Evolutionary conservation across 2,329 filamentous ascomycete species (phyloP).

Genomic region (Xylariaceae sp.): DNA sequence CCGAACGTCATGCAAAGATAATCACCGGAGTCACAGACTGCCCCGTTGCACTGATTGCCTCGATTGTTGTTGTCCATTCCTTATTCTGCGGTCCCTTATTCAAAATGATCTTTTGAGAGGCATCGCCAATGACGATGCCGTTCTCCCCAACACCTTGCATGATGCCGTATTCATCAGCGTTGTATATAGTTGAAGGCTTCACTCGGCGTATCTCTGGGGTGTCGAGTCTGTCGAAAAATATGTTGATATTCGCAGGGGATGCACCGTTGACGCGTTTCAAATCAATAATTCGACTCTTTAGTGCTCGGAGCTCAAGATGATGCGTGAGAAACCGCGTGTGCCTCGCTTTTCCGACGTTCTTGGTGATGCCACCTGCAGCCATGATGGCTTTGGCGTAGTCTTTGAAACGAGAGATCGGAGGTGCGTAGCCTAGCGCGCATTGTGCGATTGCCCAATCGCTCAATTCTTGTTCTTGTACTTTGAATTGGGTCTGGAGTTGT

Average conservation of each 20-base stretch:
- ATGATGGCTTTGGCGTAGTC: neutral
- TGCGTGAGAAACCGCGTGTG: neutral
- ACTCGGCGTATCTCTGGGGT: neutral
- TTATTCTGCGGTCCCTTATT: neutral
- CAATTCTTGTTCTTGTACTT: neutral
- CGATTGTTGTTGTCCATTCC: neutral
- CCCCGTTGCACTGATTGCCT: neutral
- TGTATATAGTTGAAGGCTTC: neutral
- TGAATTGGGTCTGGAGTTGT: neutral
- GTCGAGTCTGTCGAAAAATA: neutral
- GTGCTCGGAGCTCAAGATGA: neutral
- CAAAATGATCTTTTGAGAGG: neutral
- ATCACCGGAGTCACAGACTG: neutral
- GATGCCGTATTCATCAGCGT: neutral
- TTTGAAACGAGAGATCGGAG: neutral
- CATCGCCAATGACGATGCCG: neutral
- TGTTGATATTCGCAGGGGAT: neutral
- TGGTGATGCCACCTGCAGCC: neutral
- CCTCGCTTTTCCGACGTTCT: neutral
- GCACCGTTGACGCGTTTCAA: neutral
- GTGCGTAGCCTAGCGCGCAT: neutral
- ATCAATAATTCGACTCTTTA: neutral
- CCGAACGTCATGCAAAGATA: neutral
- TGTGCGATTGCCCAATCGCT: neutral
- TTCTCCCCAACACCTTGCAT: neutral